Base-by-base conservation (phyloP, 2,329 filamentous ascomycete species). In the Nectriaceae sp. region DNA sequence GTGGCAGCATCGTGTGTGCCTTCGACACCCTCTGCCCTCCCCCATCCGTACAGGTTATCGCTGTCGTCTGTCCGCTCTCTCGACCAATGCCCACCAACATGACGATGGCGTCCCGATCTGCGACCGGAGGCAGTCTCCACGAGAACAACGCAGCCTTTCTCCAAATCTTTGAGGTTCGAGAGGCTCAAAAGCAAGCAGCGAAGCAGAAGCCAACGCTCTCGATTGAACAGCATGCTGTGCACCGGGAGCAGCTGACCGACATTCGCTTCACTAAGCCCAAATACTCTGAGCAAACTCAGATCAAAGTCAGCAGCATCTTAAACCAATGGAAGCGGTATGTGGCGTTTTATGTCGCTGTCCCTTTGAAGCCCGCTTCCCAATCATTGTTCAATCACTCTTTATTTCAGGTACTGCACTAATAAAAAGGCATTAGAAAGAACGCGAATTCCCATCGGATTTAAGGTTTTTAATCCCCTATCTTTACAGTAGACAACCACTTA, bases 321-420 rank as follows among this genome's bases (percentile, higher is more conserved):
- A 44, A 46, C 19, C 60, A 60, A 54, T 61, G 36, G 59, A 57
- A 51, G 47, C 36, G 29, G 54, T 63, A 56, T 42, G 33, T 38
- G n/a, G 15, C 31, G 40, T n/a, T 21, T 31, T 26, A n/a, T n/a
- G n/a, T n/a, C n/a, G n/a, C n/a, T n/a, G n/a, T n/a, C n/a, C n/a
- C n/a, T n/a, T n/a, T n/a, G n/a, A n/a, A n/a, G n/a, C n/a, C n/a
- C n/a, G n/a, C n/a, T n/a, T n/a, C n/a, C n/a, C n/a, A n/a, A n/a
- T n/a, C n/a, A n/a, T n/a, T n/a, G n/a, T n/a, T n/a, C n/a, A n/a
- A n/a, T n/a, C n/a, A n/a, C n/a, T n/a, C n/a, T n/a, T n/a, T n/a
- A n/a, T n/a, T n/a, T n/a, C n/a, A n/a, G n/a, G n/a, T n/a, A n/a
- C n/a, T n/a, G n/a, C n/a, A n/a, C n/a, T n/a, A n/a, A n/a, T n/a